Base-by-base conservation (phyloP, 1,139 yeast species). In the Blastobotrys persicus region DNA sequence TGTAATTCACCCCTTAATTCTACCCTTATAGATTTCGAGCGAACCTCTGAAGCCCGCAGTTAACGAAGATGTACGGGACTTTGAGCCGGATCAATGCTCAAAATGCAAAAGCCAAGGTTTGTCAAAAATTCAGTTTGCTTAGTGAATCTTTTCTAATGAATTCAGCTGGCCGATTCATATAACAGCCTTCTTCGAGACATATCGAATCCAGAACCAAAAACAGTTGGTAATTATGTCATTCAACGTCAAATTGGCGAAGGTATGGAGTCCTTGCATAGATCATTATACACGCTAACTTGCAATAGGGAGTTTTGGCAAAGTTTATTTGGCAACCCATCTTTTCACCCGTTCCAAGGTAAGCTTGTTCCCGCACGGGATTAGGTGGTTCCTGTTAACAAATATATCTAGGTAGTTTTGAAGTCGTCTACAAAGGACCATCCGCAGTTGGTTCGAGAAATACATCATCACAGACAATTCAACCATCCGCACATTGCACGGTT, bases 361-460 rank as follows among this genome's bases (percentile, higher is more conserved):
- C 23, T 9, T 2, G 31, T 11, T 6, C 26, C 14, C 13, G 18
- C 16, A 9, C 17, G 31, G 16, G 19, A 3, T 9, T 28, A 35
- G 2, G 20, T 14, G 20, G 5, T 39, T 39, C n/a, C 13, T 7
- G 18, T 18, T 13, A 34, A 34, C 46, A 11, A 14, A 20, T 9
- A n/a, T 23, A n/a, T n/a, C 7, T 43, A 65, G 66, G 75, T 72
- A 3, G 98, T 94, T 26, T 68, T 92, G 51, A 92, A 92, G 62
- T 85, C 92, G 52, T 95, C 97, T 1, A 74, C 79, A n/a, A 80
- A 83, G 49, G 80, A 78, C 50, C 95, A 88, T 63, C 91, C 95
- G 26, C 89, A 89, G 60, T 77, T 92, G n/a, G 95, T 91, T 28
- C 73, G 97, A 52, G 98, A 92, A 62, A 88, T 88, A 32, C 89